These are phyloP conservation scores for Globisporangium irregulare DNA, from an alignment of 352 stramenopile genomes.

Conservation along the genomic window DNA sequence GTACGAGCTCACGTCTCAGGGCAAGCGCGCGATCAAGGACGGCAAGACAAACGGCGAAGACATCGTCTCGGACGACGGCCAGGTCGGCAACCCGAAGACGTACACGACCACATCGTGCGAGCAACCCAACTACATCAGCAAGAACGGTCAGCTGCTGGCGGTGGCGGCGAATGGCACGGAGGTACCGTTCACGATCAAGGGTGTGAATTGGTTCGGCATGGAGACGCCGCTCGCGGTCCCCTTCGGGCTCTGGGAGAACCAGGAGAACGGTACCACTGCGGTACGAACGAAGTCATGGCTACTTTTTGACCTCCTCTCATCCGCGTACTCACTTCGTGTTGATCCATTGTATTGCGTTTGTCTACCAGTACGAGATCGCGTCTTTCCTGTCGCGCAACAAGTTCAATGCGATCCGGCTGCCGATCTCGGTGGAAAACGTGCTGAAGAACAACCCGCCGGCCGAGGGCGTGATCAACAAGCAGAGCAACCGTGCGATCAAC, in stretches of 20 bases:
- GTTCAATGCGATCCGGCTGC: conserved; percentile 77
- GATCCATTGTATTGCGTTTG: not conserved
- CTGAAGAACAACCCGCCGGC: conserved; percentile 59
- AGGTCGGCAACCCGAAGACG: conserved; percentile 47
- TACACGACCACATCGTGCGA: conserved; percentile 43
- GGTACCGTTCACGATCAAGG: conserved; percentile 67
- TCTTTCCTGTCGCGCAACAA: conserved; percentile 77
- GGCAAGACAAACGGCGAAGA: conserved; percentile 19
- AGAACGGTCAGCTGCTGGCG: conserved; percentile 59
- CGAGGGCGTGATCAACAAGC: conserved; percentile 61
- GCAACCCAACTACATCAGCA: conserved; percentile 72
- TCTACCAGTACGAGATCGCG: conserved; percentile 63
- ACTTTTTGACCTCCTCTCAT: not conserved
- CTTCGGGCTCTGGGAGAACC: conserved; percentile 79
- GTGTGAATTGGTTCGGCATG: conserved; percentile 81
- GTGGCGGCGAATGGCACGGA: conserved; percentile 68
- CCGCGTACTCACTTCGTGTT: not conserved
- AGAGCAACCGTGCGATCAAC: conserved; percentile 71
- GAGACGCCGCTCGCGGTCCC: conserved; percentile 61
- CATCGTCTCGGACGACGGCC: conserved; percentile 50
- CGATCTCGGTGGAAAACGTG: conserved; percentile 67
- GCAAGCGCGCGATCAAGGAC: conserved; percentile 25
- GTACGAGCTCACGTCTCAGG: conserved; percentile 14
- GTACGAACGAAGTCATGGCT: conserved; percentile 19
- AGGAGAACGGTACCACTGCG: conserved; percentile 66